Base-by-base conservation (phyloP, 371 early-diverging fungal genomes). In the Rhizopus sp. region DNA sequence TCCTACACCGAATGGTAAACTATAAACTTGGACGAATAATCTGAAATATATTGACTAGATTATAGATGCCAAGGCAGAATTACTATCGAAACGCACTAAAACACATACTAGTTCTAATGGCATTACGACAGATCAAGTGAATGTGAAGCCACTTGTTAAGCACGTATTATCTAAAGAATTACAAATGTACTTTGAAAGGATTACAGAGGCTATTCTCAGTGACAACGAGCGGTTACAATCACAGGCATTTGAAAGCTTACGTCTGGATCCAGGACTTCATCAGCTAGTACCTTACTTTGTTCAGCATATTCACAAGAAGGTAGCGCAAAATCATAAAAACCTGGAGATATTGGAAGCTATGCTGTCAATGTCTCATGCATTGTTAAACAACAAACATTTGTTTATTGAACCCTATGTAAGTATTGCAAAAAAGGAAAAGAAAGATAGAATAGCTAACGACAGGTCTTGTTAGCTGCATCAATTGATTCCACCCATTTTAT, bases 211-310 rank as follows among this genome's bases (percentile, higher is more conserved):
- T 23, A 80, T 97, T n/a, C 63, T 93, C 38, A 88, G 92, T 57
- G 78, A 85, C 13, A 80, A 80, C 23, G 92, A 95, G 38, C 77
- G 86, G 34, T 69, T 91, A 35, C 84, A 85, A 54, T 78, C 83
- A 0, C 77, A 94, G 12, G 99, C 96, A 5, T 81, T 95, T 48
- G 90, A 95, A 63, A 93, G 94, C 75, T 68, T 99, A 30, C 72
- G 85, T 23, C 67, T 81, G 12, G 99, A 99, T 74, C 93, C 97
- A 8, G 99, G 99, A 13, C 87, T 99, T 51, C 98, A 99, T 73
- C 97, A 96, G 64, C 82, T 99, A 16, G 78, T 99, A 16, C 99
- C 99, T 0, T 99, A 99, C 77, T 97, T 99, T 84, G 88, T 98
- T 17, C 93, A 97, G 67, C 94, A 95, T 60, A 91, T 98, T 53